Evolutionary conservation across 2,329 filamentous ascomycete species (phyloP).

Genomic region (Aspergillus sojae): DNA sequence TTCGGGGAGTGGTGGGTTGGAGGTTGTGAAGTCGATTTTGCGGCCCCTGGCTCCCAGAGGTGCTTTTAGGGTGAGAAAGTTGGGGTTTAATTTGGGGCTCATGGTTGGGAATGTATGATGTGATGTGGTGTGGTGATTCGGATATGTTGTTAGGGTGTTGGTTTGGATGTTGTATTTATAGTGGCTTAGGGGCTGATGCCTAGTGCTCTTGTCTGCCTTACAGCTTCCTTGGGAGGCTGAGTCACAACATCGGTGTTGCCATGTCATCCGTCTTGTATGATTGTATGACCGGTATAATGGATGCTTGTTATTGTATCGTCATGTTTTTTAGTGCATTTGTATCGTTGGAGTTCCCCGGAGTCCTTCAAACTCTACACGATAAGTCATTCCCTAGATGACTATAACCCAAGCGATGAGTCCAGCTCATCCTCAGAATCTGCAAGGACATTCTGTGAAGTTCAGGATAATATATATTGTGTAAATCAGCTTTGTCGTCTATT

Average conservation of each 20-base stretch:
- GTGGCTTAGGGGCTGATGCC: not conserved
- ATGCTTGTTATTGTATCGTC: not conserved
- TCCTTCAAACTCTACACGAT: not conserved
- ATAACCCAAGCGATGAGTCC: too few relatives aligned
- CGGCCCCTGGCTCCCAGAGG: conserved; percentile 49
- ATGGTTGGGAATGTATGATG: not conserved
- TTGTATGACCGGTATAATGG: too few relatives aligned
- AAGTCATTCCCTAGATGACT: not conserved
- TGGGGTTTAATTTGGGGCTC: not conserved
- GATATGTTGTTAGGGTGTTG: not conserved
- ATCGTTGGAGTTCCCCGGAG: not conserved
- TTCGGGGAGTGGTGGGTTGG: conserved; percentile 50
- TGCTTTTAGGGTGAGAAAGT: conserved; percentile 39
- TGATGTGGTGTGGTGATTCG: not conserved
- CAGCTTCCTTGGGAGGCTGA: not conserved
- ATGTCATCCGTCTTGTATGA: not conserved
- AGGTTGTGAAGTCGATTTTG: conserved; percentile 58
- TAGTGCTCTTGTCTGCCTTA: not conserved
- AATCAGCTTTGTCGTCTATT: not conserved
- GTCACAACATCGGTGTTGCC: not conserved
- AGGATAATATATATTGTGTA: not conserved
- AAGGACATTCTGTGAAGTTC: not conserved
- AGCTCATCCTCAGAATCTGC: not conserved
- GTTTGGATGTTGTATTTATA: not conserved
- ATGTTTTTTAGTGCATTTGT: not conserved